These are phyloP conservation scores for Geotrichum histeridarum DNA, from an alignment of 1,139 yeast species.

Conservation along the genomic window DNA sequence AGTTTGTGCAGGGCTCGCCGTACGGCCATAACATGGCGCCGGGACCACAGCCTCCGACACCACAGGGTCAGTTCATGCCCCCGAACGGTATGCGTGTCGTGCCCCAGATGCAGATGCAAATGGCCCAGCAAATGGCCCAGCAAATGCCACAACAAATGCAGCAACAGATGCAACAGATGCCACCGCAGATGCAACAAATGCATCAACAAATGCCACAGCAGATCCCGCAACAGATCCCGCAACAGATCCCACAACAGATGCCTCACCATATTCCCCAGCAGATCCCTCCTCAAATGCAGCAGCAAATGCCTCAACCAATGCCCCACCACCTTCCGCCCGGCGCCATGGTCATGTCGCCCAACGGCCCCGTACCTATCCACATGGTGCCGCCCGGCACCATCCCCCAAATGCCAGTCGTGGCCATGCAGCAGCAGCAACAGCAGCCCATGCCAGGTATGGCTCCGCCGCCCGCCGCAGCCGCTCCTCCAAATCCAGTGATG, in stretches of 20 bases:
- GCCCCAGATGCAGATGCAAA: slow-evolving; percentile 14
- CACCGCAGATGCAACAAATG: slow-evolving; percentile 16
- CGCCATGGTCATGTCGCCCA: no score
- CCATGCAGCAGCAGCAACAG: not conserved
- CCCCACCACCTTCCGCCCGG: slow-evolving; percentile 11
- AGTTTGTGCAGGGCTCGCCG: not conserved
- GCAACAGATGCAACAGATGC: slow-evolving; percentile 21
- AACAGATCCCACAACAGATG: not conserved
- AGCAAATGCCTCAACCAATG: slow-evolving; percentile 17
- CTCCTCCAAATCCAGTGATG: slow-evolving; percentile 2
- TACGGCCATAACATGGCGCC: slow-evolving; percentile 11
- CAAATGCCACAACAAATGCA: slow-evolving; percentile 9
- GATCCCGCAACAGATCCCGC: slow-evolving; percentile 19
- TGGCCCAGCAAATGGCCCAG: slow-evolving; percentile 14
- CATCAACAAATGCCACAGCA: slow-evolving; percentile 11
- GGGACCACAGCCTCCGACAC: slow-evolving; percentile 4
- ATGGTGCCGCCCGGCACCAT: slow-evolving; percentile 3
- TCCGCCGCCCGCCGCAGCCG: slow-evolving; percentile 5
- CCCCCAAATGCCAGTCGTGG: slow-evolving; percentile 5
- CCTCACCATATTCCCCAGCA: slow-evolving; percentile 8
- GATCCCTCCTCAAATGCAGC: slow-evolving; percentile 21
- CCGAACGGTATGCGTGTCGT: not conserved
- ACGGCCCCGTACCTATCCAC: not conserved
- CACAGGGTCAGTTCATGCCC: slow-evolving; percentile 3
- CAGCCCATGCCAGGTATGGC: no score